A percentile compares a stretch with the other conserved stretches of the same genome.
These are phyloP conservation scores for Penicillium antarcticum DNA, from an alignment of 495 filamentous ascomycete species.

Conservation along the genomic window DNA sequence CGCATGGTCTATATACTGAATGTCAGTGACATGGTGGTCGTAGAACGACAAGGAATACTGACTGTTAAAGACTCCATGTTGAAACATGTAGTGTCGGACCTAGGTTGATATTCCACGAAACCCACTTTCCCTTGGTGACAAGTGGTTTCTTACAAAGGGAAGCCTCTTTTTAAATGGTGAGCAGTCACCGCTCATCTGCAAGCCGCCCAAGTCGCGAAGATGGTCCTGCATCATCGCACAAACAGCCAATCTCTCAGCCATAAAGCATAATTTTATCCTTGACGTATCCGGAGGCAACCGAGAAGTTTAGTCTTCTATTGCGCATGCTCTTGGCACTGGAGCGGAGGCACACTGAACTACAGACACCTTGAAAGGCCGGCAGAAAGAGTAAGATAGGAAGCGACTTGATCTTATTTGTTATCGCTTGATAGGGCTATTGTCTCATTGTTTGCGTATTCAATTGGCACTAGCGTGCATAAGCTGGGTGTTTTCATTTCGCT, in stretches of 20 bases:
- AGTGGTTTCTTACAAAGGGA: neutral
- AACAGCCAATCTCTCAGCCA: neutral
- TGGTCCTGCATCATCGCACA: neutral
- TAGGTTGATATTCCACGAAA: neutral
- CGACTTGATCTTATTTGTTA: no score
- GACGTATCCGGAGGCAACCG: neutral
- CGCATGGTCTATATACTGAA: neutral
- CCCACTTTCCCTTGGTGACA: neutral
- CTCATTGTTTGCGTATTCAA: no score
- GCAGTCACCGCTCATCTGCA: neutral
- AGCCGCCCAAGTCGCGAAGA: neutral
- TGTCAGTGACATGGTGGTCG: neutral
- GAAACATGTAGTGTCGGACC: neutral
- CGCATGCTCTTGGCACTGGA: conserved; percentile 2
- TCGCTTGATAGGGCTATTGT: no score
- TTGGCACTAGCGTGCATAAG: no score
- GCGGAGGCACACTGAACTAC: neutral
- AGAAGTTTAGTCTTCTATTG: conserved; percentile 2
- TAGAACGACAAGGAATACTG: neutral
- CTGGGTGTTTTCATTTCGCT: no score
- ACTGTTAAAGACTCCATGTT: neutral
- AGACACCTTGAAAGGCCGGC: neutral
- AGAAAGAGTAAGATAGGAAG: neutral
- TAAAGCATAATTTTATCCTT: conserved; percentile 1
- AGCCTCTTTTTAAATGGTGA: neutral